A percentile compares a stretch with the other conserved stretches of the same genome.
Conservation (phyloP, 1,284 basidiomycete genomes). For the Lentinula novae-zelandiae region DNA sequence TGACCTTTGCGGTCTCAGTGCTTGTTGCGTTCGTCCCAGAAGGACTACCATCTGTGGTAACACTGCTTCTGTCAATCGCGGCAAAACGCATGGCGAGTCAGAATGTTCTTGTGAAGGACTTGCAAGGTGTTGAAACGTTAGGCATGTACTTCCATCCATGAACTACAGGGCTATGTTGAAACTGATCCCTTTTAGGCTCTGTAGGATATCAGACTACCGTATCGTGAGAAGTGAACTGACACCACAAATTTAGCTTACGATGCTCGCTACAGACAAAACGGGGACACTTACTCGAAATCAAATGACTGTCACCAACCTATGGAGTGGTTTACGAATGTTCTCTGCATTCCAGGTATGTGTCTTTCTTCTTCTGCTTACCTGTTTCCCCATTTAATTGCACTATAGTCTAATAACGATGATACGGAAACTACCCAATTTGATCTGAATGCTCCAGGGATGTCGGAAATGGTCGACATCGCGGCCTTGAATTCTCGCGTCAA, state of each 20-base stretch:
- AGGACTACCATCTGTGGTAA: slow-evolving; percentile 69
- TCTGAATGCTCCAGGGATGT: slow-evolving; percentile 51
- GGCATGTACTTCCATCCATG: slow-evolving; percentile 28
- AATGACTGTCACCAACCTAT: slow-evolving; percentile 68
- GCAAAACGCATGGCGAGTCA: slow-evolving; percentile 71
- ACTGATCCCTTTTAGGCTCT: slow-evolving; percentile 27
- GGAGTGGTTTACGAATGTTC: slow-evolving; percentile 58
- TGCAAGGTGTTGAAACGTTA: slow-evolving; percentile 71
- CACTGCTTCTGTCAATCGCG: slow-evolving; percentile 65
- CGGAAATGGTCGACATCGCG: slow-evolving; percentile 58
- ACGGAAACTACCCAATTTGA: slow-evolving; percentile 46
- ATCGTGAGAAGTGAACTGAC: not conserved
- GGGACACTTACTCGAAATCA: slow-evolving; percentile 73
- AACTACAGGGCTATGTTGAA: slow-evolving; percentile 17
- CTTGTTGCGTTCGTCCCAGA: slow-evolving; percentile 72
- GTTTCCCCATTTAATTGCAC: not conserved
- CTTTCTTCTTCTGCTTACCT: not conserved
- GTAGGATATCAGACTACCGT: not conserved
- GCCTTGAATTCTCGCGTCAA: slow-evolving; percentile 67
- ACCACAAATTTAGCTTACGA: slow-evolving; percentile 39
- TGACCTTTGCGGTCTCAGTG: slow-evolving; percentile 68
- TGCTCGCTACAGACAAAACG: slow-evolving; percentile 73
- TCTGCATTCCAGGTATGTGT: slow-evolving; percentile 52
- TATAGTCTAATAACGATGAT: slow-evolving; percentile 62
- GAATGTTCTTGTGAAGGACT: slow-evolving; percentile 67